Evolutionary conservation across 1,284 basidiomycete species (phyloP).

Genomic region (Peniophora sp.): DNA sequence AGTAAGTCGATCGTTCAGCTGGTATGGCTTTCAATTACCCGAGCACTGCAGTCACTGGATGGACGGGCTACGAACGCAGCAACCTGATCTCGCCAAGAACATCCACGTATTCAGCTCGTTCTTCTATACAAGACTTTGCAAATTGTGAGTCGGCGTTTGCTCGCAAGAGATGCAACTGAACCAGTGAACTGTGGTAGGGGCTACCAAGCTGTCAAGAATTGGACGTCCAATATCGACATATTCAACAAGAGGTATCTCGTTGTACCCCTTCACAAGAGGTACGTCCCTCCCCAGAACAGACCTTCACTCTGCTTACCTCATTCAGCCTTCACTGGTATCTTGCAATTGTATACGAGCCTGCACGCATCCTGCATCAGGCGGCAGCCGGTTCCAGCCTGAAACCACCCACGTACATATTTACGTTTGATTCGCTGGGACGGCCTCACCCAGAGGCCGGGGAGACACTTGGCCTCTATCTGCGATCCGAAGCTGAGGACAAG

Average conservation of each 20-base stretch:
- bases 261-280: conserved; percentile 96
- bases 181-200: conserved; percentile 38
- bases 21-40: background rate
- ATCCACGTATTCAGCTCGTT: conserved; percentile 95
- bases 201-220: conserved; percentile 85
- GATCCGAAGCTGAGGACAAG: conserved; percentile 78
- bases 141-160: conserved; percentile 43
- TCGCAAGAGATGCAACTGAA: background rate
- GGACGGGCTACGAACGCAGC: conserved; percentile 38
- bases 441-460: conserved; percentile 59
- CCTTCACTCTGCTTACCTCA: conserved; percentile 2
- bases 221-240: conserved; percentile 85
- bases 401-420: conserved; percentile 51
- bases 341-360: conserved; percentile 86
- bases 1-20: conserved; percentile 39
- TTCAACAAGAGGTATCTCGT: conserved; percentile 92
- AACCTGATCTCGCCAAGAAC: conserved; percentile 61
- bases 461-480: conserved; percentile 63
- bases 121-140: conserved; percentile 92
- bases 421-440: conserved; percentile 80
- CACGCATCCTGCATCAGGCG: conserved; percentile 34
- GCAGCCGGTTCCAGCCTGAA: conserved; percentile 1
- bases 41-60: conserved; percentile 55
- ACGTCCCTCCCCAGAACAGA: conserved; percentile 18
- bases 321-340: conserved; percentile 93